phyloP scores from a whole-genome alignment of 352 stramenopile genomes.

The Thalassiosira mediterranea region DNA sequence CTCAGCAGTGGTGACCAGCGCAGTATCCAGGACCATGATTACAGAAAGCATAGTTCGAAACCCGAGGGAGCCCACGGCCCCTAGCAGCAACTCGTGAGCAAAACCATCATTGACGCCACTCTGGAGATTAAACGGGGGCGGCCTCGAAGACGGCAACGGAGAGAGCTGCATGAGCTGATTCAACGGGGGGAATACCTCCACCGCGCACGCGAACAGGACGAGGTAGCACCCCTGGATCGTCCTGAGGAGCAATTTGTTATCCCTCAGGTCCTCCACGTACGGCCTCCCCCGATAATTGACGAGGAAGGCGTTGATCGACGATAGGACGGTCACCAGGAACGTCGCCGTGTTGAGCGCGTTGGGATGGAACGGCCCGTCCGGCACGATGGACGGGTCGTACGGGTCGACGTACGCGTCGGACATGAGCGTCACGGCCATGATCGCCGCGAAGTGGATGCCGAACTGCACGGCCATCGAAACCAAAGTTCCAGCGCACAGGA shows the following conservation, averaged over 20 bases:
- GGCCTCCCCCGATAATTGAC: conserved; percentile 98
- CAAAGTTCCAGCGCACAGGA: conserved; percentile 94
- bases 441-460: conserved; percentile 91
- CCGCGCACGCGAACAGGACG: conserved; percentile 62
- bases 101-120: conserved; percentile 9
- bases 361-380: conserved; percentile 94
- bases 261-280: conserved; percentile 97
- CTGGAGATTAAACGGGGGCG: conserved; percentile 16
- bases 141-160: conserved; percentile 53
- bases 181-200: conserved; percentile 79
- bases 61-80: conserved; percentile 21
- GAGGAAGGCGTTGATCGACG: conserved; percentile 96
- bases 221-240: conserved; percentile 87
- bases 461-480: conserved; percentile 95
- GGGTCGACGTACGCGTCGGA: conserved; percentile 90
- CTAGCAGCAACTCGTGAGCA: conserved; percentile 13
- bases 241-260: conserved; percentile 94
- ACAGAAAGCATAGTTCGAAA: conserved; percentile 38
- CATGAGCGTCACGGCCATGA: conserved; percentile 91
- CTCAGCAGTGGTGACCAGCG: conserved; percentile 23
- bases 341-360: conserved; percentile 98
- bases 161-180: conserved; percentile 83
- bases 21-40: conserved; percentile 36
- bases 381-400: conserved; percentile 84
- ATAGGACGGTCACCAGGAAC: conserved; percentile 94